Evolutionary conservation across 495 filamentous ascomycete species (phyloP).

Genomic region (Penicillium angulare): DNA sequence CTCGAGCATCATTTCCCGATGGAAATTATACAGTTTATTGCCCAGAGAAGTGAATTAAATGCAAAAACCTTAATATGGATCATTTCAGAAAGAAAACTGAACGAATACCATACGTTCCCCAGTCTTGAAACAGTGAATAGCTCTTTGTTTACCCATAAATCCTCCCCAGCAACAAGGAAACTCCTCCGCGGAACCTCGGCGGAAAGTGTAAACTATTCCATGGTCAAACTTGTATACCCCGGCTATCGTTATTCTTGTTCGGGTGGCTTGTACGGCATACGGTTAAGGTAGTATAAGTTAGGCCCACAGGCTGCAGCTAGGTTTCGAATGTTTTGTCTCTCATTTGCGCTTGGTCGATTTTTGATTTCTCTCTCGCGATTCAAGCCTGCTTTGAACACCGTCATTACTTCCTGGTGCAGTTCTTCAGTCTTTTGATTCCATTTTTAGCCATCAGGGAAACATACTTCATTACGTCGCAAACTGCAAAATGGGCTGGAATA

Average conservation of each 20-base stretch:
- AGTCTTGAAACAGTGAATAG: background rate
- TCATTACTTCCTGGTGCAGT: background rate
- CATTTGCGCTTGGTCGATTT: background rate
- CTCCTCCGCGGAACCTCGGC: slow-evolving; percentile 5
- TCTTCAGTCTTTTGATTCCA: background rate
- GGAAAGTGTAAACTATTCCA: slow-evolving; percentile 12
- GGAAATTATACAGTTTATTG: background rate
- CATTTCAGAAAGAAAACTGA: background rate
- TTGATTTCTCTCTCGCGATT: background rate
- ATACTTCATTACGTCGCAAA: too few species aligned
- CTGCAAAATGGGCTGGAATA: slow-evolving; percentile 39
- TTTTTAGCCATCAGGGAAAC: background rate
- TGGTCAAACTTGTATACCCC: slow-evolving; percentile 14
- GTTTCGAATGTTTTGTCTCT: background rate
- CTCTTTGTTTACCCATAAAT: background rate
- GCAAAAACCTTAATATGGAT: background rate
- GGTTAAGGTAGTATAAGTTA: background rate
- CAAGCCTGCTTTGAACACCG: background rate
- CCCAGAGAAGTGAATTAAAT: background rate
- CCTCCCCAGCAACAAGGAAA: background rate
- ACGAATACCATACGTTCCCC: background rate
- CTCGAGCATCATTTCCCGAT: background rate
- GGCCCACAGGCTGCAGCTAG: background rate
- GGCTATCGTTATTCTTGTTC: slow-evolving; percentile 10
- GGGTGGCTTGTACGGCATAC: slow-evolving; percentile 9